Conservation (phyloP, 2,329 filamentous ascomycete species). For the Alternaria atra region DNA sequence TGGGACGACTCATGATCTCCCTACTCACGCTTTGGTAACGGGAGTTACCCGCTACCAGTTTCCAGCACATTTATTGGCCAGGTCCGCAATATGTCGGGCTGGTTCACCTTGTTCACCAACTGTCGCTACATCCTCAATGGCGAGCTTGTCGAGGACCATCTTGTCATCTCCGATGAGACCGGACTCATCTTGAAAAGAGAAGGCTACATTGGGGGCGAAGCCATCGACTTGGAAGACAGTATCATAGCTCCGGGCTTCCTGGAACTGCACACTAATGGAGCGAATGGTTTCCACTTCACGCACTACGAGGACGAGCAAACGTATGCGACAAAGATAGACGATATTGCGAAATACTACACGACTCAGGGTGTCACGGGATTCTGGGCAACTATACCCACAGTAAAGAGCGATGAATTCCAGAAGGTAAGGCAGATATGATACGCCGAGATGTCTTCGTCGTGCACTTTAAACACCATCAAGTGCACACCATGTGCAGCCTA, state of each 20-base stretch:
- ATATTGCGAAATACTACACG: slow-evolving; percentile 60
- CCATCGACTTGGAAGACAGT: slow-evolving; percentile 58
- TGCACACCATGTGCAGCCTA: neutral
- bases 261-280: slow-evolving; percentile 65
- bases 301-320: slow-evolving; percentile 55
- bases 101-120: slow-evolving; percentile 59
- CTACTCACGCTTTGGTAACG: slow-evolving; percentile 6
- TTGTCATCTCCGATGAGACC: slow-evolving; percentile 57
- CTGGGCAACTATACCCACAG: slow-evolving; percentile 64
- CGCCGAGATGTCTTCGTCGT: neutral
- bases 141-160: slow-evolving; percentile 54
- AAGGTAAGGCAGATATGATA: slow-evolving; percentile 41
- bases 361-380: slow-evolving; percentile 63
- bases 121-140: slow-evolving; percentile 56
- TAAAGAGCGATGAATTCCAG: slow-evolving; percentile 57
- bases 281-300: slow-evolving; percentile 64
- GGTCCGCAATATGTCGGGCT: slow-evolving; percentile 48
- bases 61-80: slow-evolving; percentile 10
- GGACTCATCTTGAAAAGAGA: slow-evolving; percentile 55
- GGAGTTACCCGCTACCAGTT: slow-evolving; percentile 12
- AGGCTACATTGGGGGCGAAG: slow-evolving; percentile 56
- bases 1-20: slow-evolving; percentile 14
- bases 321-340: slow-evolving; percentile 57
- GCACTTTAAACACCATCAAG: neutral
- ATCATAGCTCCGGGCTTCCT: slow-evolving; percentile 65